Conservation (phyloP, 176 grass and related monocot genomes). For the Leersia perrieri region DNA sequence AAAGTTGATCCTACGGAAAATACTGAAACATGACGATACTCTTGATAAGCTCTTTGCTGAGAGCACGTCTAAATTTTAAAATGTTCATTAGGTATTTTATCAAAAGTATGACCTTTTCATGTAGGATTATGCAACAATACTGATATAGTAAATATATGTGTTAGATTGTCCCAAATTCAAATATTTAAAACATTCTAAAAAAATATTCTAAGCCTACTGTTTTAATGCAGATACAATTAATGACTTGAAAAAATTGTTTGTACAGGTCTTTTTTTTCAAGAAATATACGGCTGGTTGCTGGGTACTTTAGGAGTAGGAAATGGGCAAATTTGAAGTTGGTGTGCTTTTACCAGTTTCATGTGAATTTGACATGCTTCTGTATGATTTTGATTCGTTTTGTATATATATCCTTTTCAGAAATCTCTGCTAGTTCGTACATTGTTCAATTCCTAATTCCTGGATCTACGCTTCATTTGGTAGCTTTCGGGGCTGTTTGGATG, state of each 20-base stretch:
- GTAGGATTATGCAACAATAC: not conserved
- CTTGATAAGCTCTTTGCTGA: too few species aligned
- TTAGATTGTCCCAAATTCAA: not conserved
- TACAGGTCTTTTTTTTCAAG: too few species aligned
- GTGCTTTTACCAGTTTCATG: not conserved
- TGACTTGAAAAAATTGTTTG: not conserved
- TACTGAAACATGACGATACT: too few species aligned
- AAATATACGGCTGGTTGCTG: too few species aligned
- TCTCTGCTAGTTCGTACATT: not conserved
- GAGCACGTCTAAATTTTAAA: not conserved
- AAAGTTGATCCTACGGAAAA: too few species aligned
- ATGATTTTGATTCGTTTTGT: not conserved
- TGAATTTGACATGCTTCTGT: not conserved
- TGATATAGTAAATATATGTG: not conserved
- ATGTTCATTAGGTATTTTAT: not conserved
- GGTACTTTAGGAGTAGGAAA: too few species aligned
- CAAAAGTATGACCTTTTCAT: not conserved
- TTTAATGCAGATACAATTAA: not conserved
- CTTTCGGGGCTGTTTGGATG: too few species aligned
- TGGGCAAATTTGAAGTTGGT: not conserved
- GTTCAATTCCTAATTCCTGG: not conserved
- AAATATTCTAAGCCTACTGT: not conserved
- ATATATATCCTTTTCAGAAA: not conserved
- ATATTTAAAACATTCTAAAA: not conserved
- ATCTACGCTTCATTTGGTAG: not conserved